Base-by-base conservation (phyloP, 176 grass and related monocot genomes). In the Triticum dicoccoides region DNA sequence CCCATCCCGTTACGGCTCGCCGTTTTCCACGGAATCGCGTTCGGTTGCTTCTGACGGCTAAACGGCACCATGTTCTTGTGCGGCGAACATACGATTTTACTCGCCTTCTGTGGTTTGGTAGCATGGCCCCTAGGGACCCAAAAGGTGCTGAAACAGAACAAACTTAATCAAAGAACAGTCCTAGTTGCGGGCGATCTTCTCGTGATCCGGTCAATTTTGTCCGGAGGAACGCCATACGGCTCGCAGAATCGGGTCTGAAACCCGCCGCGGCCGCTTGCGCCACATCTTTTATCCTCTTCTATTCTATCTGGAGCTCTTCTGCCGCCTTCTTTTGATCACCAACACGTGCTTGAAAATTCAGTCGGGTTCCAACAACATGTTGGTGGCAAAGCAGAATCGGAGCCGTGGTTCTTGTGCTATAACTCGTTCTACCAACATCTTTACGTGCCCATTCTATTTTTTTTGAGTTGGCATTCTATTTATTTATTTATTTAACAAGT, bases 181-280 rank as follows among this genome's bases (percentile, higher is more conserved):
- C 4, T 49, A 13, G 25, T 76, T 5, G 56, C 44, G 17, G 58
- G 29, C 73, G 74, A 79, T 63, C n/a, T 24, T 44, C 70, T 44
- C 38, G 14, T 73, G 21, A 4, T 72, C 45, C 27, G 44, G 89
- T 91, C 85, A 84, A 75, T 80, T 91, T 59, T 91, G 80, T 61
- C 42, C 13, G 44, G 89, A 59, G 68, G 45, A 68, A 80, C 74
- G 80, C 73, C 33, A 6, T 2, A 66, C 24, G 18, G 15, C 13
- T 79, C 35, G 41, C 3, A 21, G 35, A 73, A 83, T 24, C 54
- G 27, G 9, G 73, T 87, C 84, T 69, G 65, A 83, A 87, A 69
- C 76, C 0, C 13, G 18, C 20, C 12, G 20, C 21, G 4, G 12
- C 61, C 59, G 34, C 44, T 84, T 84, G 38, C 21, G 44, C 72